Conservation (phyloP, 2,329 filamentous ascomycete genomes). For the Fusarium floridanum region DNA sequence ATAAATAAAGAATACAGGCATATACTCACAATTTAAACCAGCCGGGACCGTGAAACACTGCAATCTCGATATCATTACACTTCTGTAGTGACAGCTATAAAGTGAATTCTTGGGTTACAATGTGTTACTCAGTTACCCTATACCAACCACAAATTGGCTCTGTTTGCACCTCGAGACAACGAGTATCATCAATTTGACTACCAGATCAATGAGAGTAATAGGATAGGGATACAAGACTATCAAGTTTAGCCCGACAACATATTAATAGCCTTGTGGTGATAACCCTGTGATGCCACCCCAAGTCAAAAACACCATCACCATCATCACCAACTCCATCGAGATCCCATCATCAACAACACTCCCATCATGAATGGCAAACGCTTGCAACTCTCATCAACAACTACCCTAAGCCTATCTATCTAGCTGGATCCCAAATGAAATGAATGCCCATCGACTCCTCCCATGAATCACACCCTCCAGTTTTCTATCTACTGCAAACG, state of each 20-base stretch:
- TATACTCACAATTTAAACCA: no score
- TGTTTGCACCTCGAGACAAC: background rate
- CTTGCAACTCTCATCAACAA: conserved; percentile 22
- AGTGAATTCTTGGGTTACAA: no score
- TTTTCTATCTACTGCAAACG: conserved; percentile 37
- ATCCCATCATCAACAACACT: no score
- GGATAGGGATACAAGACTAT: background rate
- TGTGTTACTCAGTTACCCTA: background rate
- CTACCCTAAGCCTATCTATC: conserved; percentile 26
- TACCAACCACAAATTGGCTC: background rate
- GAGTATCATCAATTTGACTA: background rate
- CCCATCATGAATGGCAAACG: background rate
- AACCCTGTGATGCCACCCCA: background rate
- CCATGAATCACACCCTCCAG: conserved; percentile 4
- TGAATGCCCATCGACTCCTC: conserved; percentile 32
- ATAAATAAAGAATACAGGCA: background rate
- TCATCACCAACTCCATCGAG: background rate
- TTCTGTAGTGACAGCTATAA: background rate
- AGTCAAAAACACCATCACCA: background rate
- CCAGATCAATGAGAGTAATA: background rate
- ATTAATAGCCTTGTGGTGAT: background rate
- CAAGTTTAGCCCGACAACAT: background rate
- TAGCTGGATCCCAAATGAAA: conserved; percentile 31
- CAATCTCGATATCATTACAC: background rate
- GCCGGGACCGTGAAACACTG: no score